A percentile compares a stretch with the other conserved stretches of the same genome.
phyloP scores from a whole-genome alignment of 768 basidiomycete species.

The Pisolithus tinctorius region DNA sequence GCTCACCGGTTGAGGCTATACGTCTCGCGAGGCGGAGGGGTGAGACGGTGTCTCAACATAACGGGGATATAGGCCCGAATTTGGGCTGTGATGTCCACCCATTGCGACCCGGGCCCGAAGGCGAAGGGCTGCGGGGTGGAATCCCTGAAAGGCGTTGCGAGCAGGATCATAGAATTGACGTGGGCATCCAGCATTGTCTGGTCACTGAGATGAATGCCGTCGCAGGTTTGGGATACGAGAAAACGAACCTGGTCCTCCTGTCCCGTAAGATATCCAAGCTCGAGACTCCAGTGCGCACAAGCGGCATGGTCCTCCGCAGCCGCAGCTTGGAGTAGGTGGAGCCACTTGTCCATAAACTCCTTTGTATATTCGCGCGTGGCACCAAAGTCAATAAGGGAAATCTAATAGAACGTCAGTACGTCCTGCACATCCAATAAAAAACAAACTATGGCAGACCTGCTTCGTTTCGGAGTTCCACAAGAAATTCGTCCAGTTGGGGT shows the following conservation, averaged over 20 bases:
- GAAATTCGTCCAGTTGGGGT: conserved; percentile 99
- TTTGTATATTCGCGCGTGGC: conserved; percentile 84
- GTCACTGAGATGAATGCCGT: background rate
- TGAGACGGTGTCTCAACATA: conserved; percentile 84
- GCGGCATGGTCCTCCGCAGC: conserved; percentile 56
- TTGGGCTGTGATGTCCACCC: conserved; percentile 66
- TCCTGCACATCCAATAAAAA: background rate
- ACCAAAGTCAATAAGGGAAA: conserved; percentile 93
- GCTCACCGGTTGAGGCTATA: conserved; percentile 85
- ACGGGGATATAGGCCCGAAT: conserved; percentile 81
- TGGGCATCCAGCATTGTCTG: conserved; percentile 84
- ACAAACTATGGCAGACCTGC: conserved; percentile 37
- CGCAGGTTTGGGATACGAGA: background rate
- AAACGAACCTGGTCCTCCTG: conserved; percentile 66
- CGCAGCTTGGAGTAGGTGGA: conserved; percentile 76
- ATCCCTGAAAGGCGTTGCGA: conserved; percentile 78
- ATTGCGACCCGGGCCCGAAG: conserved; percentile 63
- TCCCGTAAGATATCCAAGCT: conserved; percentile 86
- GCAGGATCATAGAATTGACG: conserved; percentile 71
- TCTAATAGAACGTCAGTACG: conserved; percentile 29
- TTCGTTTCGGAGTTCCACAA: conserved; percentile 68
- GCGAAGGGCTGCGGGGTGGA: conserved; percentile 63
- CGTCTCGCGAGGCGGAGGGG: conserved; percentile 90
- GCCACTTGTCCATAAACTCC: conserved; percentile 86
- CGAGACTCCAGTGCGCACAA: conserved; percentile 69